Evolutionary conservation across 2,329 filamentous ascomycete species (phyloP).

Genomic region (Zymoseptoria ardabiliae): DNA sequence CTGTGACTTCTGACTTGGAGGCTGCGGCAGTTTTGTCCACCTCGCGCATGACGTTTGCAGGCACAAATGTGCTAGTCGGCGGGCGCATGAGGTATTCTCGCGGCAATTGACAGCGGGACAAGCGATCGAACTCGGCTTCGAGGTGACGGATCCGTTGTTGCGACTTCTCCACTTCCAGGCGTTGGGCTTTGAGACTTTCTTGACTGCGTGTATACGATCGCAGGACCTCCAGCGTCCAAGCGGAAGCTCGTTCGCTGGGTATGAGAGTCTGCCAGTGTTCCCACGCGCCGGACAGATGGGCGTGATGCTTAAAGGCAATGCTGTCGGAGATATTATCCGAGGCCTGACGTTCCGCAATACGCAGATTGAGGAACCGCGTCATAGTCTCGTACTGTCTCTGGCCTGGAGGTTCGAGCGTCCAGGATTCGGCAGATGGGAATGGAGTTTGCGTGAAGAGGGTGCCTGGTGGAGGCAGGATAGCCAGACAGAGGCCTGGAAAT

Average conservation of each 20-base stretch:
- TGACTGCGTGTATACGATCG: constrained; percentile 38
- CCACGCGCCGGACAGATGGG: constrained; percentile 72
- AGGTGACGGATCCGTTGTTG: constrained; percentile 38
- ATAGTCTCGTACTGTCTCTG: constrained; percentile 68
- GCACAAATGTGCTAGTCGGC: constrained; percentile 31
- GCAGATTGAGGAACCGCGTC: constrained; percentile 21
- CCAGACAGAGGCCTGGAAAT: constrained; percentile 77
- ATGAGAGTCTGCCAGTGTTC: constrained; percentile 66
- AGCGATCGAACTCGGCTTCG: constrained; percentile 28
- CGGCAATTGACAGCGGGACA: constrained; percentile 28
- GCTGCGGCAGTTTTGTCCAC: constrained; percentile 8
- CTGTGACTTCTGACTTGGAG: constrained; percentile 11
- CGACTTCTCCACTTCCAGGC: constrained; percentile 34
- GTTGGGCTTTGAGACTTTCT: constrained; percentile 32
- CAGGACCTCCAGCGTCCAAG: constrained; percentile 42
- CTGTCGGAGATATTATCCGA: constrained; percentile 38
- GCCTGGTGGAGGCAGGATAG: constrained; percentile 70
- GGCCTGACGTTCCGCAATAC: constrained; percentile 29
- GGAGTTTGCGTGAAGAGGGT: constrained; percentile 77
- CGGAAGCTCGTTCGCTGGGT: constrained; percentile 36
- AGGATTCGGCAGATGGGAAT: constrained; percentile 69
- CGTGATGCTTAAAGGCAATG: constrained; percentile 61
- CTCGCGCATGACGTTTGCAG: constrained; percentile 33
- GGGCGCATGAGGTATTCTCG: constrained; percentile 28
- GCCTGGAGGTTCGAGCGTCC: constrained; percentile 70